Percentiles rank a stretch among this genome's conserved stretches.
phyloP scores from a whole-genome alignment of 2,329 filamentous ascomycete species.

The Monascus ruber region DNA sequence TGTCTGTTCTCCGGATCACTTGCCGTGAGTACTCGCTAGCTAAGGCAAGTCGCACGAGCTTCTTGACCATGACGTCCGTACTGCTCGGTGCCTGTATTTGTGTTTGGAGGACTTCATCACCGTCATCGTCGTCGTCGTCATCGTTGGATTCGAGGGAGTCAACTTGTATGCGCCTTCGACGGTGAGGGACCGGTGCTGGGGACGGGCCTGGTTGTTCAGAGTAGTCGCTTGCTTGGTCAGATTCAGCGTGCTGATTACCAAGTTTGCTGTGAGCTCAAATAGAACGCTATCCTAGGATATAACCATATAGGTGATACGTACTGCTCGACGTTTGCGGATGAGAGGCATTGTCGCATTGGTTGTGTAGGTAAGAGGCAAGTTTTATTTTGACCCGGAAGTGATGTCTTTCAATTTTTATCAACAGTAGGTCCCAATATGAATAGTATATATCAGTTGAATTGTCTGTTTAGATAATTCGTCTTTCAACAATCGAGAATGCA shows the following conservation, averaged over 20 bases:
- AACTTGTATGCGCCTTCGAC: background rate
- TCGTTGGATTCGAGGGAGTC: slow-evolving; percentile 1
- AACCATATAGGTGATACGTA: slow-evolving; percentile 5
- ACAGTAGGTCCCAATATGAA: no score
- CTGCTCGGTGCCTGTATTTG: slow-evolving; percentile 16
- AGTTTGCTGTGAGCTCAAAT: no score
- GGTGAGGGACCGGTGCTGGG: no score
- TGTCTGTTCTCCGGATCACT: slow-evolving; percentile 47
- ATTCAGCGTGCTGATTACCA: no score
- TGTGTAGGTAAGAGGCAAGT: no score
- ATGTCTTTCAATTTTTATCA: no score
- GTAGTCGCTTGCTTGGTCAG: no score
- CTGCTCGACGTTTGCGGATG: slow-evolving; percentile 19
- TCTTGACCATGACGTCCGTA: slow-evolving; percentile 42
- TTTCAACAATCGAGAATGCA: no score
- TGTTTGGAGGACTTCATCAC: slow-evolving; percentile 8
- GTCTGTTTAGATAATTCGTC: no score
- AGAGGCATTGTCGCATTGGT: slow-evolving; percentile 12
- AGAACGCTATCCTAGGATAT: no score
- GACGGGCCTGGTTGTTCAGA: no score
- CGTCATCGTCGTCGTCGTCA: slow-evolving; percentile 3
- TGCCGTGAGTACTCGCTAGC: slow-evolving; percentile 49
- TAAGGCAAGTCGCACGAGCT: slow-evolving; percentile 50
- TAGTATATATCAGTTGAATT: no score
- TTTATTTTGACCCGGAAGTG: background rate